A percentile compares a stretch with the other conserved stretches of the same genome.
Conservation (phyloP, 2,329 filamentous ascomycete genomes). For the Nothopassalora personata region DNA sequence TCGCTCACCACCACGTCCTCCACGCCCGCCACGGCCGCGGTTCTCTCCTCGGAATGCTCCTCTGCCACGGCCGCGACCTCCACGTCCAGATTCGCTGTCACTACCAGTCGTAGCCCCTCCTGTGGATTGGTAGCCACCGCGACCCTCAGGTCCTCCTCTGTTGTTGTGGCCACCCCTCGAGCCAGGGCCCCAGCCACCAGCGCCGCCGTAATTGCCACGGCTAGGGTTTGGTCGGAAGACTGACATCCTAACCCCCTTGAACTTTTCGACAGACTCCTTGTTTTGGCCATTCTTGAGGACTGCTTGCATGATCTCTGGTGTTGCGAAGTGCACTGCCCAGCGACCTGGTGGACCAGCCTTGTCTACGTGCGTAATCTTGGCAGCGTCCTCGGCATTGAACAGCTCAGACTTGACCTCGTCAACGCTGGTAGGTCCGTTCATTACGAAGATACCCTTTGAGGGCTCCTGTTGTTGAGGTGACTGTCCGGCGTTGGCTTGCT, state of each 20-base stretch:
- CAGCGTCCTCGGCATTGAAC: conserved; percentile 74
- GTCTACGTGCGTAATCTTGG: conserved; percentile 64
- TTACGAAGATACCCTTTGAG: conserved; percentile 81
- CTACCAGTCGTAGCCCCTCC: conserved; percentile 43
- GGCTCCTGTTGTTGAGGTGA: conserved; percentile 32
- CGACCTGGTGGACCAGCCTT: conserved; percentile 71
- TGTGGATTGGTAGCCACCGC: conserved; percentile 31
- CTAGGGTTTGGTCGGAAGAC: conserved; percentile 61
- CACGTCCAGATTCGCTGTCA: conserved; percentile 65
- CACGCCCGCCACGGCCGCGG: conserved; percentile 50
- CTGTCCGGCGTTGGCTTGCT: conserved; percentile 17
- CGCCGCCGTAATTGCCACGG: conserved; percentile 42
- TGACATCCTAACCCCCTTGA: conserved; percentile 45
- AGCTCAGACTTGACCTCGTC: conserved; percentile 71
- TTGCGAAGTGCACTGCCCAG: conserved; percentile 82
- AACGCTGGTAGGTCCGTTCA: conserved; percentile 58
- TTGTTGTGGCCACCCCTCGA: conserved; percentile 52
- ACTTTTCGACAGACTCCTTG: conserved; percentile 59
- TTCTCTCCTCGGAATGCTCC: conserved; percentile 37
- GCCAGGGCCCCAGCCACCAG: conserved; percentile 56
- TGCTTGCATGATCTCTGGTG: conserved; percentile 69
- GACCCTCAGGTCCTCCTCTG: conserved; percentile 54
- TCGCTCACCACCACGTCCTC: conserved; percentile 33
- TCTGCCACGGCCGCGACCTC: conserved; percentile 43
- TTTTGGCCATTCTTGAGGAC: conserved; percentile 70